Evolutionary conservation across 345 rosid species (phyloP), one percentile per base, ranked within the genome.

Genomic region (Pseudoturritis turrita): DNA sequence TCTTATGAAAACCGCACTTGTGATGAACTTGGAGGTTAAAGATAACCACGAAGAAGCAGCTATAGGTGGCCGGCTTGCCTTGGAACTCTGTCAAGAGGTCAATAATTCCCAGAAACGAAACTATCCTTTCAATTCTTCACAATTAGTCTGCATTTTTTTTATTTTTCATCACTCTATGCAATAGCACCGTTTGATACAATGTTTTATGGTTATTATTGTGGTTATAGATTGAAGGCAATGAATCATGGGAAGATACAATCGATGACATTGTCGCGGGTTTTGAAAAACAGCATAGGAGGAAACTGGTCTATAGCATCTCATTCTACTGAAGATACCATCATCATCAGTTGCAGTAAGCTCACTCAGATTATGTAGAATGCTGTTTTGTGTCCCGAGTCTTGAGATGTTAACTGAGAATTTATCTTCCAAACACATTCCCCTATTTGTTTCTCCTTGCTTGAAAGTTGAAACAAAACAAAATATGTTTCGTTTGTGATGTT

Each of bases 41-140:
- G 98, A 94, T 65, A 94, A 91, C 80, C 96, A 94, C 39, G 97
- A 94, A 71, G 99, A 91, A 80, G 99, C 99, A 45, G 97, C 99
- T 13, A 62, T 82, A 5, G 99, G 99, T 61, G 98, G 85, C 69
- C 87, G 87, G 43, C 90, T 89, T 33, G 79, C 96, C 44, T 81
- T 89, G 71, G 97, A 93, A 71, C 85, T 93, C 55, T 93, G 98
- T 78, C 92, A 83, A 79, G 90, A 86, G 89, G 96, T 89, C 37
- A 55, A 57, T 44, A 15, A 64, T 52, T 13, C 39, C 5, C 6
- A 4, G 10, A 3, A 52, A 15, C 1, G 18, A 29, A 18, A 8
- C 6, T 18, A 17, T 14, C 52, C 10, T 15, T 61, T 40, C 10
- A 3, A 60, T 59, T 37, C 13, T 51, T 25, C 23, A 6, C 3